These are phyloP conservation scores for Astraeus odoratus DNA, from an alignment of 768 basidiomycete genomes.

Conservation along the genomic window DNA sequence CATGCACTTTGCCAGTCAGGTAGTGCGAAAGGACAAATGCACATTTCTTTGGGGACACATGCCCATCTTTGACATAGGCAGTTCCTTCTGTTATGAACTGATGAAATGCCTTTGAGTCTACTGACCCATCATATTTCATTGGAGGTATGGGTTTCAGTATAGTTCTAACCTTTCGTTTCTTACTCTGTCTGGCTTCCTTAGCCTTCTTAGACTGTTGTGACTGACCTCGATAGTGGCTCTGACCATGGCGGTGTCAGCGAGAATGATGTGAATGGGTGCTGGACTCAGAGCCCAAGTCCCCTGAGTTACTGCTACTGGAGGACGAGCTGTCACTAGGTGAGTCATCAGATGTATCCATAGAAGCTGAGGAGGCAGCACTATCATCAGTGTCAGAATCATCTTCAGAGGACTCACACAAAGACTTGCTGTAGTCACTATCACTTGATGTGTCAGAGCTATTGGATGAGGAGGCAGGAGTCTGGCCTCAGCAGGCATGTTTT, in stretches of 20 bases:
- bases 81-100: background rate
- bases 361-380: background rate
- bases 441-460: background rate
- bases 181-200: background rate
- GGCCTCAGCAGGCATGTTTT: background rate
- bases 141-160: background rate
- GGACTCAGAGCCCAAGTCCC: too few relatives aligned
- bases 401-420: background rate
- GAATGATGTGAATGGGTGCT: too few relatives aligned
- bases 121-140: background rate
- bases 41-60: conserved; percentile 4
- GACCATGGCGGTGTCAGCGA: too few relatives aligned
- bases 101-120: background rate
- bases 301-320: too few relatives aligned
- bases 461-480: too few relatives aligned
- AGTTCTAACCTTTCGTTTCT: too few relatives aligned
- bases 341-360: too few relatives aligned
- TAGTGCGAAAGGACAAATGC: conserved; percentile 22
- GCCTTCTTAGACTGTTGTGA: too few relatives aligned
- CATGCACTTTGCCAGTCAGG: conserved; percentile 25
- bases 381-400: background rate
- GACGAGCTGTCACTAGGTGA: too few relatives aligned
- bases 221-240: background rate
- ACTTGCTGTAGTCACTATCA: too few relatives aligned
- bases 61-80: conserved; percentile 14